phyloP scores from a whole-genome alignment of 1,284 basidiomycete genomes.

The Nidula niveotomentosa region DNA sequence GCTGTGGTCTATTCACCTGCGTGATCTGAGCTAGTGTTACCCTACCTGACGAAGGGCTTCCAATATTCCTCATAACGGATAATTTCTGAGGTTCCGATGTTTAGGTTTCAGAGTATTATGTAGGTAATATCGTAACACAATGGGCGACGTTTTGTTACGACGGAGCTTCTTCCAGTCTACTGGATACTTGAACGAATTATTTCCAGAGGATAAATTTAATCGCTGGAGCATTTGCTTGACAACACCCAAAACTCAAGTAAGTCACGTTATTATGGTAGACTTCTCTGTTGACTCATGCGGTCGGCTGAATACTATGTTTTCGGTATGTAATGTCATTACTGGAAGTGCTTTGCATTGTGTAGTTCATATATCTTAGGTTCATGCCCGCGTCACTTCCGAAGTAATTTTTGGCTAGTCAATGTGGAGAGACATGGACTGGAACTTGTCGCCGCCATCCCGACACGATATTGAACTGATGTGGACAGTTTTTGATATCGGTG shows the following conservation, averaged over 20 bases:
- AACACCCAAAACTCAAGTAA: neutral
- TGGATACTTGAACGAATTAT: neutral
- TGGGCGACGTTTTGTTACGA: neutral
- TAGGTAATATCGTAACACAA: neutral
- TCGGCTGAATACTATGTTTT: neutral
- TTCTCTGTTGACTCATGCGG: neutral
- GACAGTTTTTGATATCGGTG: neutral
- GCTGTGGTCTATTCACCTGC: too few species aligned
- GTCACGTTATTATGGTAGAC: neutral
- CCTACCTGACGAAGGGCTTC: too few species aligned
- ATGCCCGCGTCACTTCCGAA: neutral
- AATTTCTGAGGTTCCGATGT: neutral
- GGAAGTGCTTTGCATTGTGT: neutral
- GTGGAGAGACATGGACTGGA: neutral
- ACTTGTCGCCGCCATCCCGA: neutral
- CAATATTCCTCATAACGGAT: neutral
- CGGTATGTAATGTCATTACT: neutral
- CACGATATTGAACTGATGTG: neutral
- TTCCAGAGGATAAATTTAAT: neutral
- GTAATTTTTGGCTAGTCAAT: neutral
- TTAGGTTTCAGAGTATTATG: neutral
- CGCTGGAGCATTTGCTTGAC: neutral
- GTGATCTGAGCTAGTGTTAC: too few species aligned
- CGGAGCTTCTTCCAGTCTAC: neutral
- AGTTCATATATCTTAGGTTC: neutral